Evolutionary conservation across 345 rosid genomes (phyloP).

Genomic region (Populus deltoides): DNA sequence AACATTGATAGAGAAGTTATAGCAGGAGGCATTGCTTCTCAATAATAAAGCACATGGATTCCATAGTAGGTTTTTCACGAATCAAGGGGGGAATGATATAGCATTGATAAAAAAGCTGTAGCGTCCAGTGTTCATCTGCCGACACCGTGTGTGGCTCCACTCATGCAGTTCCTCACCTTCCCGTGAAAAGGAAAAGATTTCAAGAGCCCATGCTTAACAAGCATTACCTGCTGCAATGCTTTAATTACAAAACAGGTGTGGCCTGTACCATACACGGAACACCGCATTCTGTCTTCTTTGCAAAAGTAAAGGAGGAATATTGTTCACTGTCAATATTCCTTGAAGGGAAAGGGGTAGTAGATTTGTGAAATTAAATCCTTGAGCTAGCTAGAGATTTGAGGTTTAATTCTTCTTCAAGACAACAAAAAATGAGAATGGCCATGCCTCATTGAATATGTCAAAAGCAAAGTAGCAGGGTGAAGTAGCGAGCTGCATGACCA

Average conservation of each 20-base stretch:
- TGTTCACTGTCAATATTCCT: background rate
- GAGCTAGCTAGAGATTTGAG: background rate
- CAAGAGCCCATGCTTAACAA: background rate
- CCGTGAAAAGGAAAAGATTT: background rate
- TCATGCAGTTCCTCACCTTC: background rate
- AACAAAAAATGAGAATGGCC: background rate
- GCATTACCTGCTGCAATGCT: background rate
- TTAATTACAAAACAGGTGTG: background rate
- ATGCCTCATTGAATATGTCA: background rate
- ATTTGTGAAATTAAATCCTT: background rate
- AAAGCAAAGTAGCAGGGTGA: background rate
- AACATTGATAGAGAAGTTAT: background rate
- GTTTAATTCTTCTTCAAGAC: background rate
- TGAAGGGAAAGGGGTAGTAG: background rate
- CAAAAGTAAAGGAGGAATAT: background rate
- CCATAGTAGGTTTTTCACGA: background rate
- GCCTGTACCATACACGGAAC: background rate
- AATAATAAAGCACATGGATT: background rate
- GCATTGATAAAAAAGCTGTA: background rate
- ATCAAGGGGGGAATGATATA: background rate
- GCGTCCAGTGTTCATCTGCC: background rate
- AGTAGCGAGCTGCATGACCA: background rate
- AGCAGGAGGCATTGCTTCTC: background rate
- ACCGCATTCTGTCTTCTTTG: background rate
- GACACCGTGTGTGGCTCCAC: background rate